Evolutionary conservation across 1,139 yeast genomes (phyloP).

Genomic region (Petasospora fabianii): DNA sequence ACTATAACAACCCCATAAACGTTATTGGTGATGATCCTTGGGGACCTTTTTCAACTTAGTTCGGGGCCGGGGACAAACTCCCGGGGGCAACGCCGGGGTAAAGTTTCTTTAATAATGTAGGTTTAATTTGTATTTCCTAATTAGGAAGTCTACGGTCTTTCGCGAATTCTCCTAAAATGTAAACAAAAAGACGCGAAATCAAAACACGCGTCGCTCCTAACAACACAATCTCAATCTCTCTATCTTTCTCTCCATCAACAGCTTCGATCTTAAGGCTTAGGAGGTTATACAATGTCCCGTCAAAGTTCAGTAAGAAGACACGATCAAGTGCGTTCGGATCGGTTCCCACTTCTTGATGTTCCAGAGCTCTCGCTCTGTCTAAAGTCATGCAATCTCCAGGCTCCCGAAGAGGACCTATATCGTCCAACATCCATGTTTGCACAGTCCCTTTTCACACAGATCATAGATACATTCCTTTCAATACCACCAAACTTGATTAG

Average conservation of each 20-base stretch:
- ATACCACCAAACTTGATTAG: constrained; percentile 47
- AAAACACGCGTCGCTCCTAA: constrained; percentile 5
- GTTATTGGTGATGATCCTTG: no score
- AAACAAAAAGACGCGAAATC: constrained; percentile 11
- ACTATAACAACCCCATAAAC: no score
- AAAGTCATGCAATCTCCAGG: constrained; percentile 59
- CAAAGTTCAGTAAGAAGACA: constrained; percentile 14
- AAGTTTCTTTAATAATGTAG: neutral
- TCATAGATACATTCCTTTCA: constrained; percentile 67
- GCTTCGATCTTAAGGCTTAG: no score
- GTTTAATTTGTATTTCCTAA: constrained; percentile 7
- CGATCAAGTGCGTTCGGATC: constrained; percentile 25
- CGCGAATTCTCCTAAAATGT: constrained; percentile 3
- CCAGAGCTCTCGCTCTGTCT: constrained; percentile 61
- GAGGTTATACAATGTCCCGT: constrained; percentile 15
- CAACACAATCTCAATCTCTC: neutral
- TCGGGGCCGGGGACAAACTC: neutral
- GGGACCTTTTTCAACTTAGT: no score
- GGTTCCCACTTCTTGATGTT: constrained; percentile 65
- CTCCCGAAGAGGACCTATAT: constrained; percentile 57
- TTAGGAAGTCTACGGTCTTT: constrained; percentile 12
- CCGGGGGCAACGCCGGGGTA: no score
- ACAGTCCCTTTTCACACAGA: constrained; percentile 61
- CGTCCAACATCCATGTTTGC: constrained; percentile 68
- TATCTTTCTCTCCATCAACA: neutral